These are phyloP conservation scores for Fusarium subtropicale DNA, from an alignment of 2,329 filamentous ascomycete genomes.

Conservation along the genomic window DNA sequence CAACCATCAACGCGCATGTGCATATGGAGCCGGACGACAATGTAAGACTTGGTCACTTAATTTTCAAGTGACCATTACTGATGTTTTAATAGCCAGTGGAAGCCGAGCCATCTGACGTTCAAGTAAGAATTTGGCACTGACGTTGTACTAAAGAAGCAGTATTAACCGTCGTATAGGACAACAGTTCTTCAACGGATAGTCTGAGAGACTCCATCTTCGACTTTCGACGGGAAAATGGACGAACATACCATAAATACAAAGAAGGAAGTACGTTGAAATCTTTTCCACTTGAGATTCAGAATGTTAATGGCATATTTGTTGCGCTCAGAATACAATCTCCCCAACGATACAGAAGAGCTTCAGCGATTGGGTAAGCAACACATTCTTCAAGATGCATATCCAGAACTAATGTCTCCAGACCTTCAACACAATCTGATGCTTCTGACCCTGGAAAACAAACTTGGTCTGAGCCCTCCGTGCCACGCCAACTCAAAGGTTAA, in stretches of 20 bases:
- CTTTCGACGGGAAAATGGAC: slow-evolving; percentile 19
- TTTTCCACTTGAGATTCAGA: neutral
- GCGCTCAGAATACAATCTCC: slow-evolving; percentile 16
- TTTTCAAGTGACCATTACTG: neutral
- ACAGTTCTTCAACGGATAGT: slow-evolving; percentile 22
- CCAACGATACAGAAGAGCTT: slow-evolving; percentile 18
- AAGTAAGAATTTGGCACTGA: neutral
- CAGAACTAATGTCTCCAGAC: neutral
- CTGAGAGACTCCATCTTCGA: slow-evolving; percentile 22
- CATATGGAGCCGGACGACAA: slow-evolving; percentile 15
- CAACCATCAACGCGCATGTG: slow-evolving; percentile 17
- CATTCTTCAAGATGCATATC: rapidly evolving
- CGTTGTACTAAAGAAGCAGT: rapidly evolving
- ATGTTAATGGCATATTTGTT: neutral
- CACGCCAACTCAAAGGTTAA: neutral
- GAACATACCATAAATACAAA: slow-evolving; percentile 23
- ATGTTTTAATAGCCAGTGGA: neutral
- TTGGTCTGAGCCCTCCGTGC: slow-evolving; percentile 16
- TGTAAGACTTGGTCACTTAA: neutral
- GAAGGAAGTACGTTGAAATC: slow-evolving; percentile 10
- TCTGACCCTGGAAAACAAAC: slow-evolving; percentile 18
- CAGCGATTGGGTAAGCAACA: slow-evolving; percentile 7
- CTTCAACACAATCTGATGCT: slow-evolving; percentile 24
- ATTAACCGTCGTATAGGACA: neutral
- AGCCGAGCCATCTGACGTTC: neutral